Conservation (phyloP, 768 basidiomycete genomes). For the Tremella yokohamensis region DNA sequence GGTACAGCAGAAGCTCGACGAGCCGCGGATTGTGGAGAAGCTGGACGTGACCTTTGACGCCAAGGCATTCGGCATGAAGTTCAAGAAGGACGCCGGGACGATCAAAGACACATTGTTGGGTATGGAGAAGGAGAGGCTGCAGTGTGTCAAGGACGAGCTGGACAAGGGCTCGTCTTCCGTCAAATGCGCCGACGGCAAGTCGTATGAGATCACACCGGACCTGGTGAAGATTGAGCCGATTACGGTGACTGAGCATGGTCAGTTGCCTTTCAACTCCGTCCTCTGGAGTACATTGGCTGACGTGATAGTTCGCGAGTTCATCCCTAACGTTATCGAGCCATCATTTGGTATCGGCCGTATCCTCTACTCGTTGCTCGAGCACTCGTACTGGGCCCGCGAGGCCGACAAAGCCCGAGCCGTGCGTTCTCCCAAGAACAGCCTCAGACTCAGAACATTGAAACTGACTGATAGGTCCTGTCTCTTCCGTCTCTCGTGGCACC, state of each 20-base stretch:
- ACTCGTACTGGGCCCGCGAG: constrained; percentile 91
- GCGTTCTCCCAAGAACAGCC: constrained; percentile 49
- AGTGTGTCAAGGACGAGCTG: constrained; percentile 67
- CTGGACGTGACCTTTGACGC: constrained; percentile 77
- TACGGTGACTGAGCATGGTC: constrained; percentile 79
- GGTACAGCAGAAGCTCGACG: constrained; percentile 78
- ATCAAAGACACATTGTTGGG: constrained; percentile 59
- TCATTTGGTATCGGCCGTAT: constrained; percentile 98
- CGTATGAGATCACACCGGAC: constrained; percentile 69
- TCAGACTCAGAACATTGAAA: not conserved
- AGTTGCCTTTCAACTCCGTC: constrained; percentile 20
- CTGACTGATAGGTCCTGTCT: constrained; percentile 68
- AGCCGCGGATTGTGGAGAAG: constrained; percentile 77
- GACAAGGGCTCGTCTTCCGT: constrained; percentile 63
- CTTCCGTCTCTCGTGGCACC: constrained; percentile 86
- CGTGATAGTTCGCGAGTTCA: constrained; percentile 79
- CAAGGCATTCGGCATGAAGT: constrained; percentile 81
- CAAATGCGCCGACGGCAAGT: constrained; percentile 60
- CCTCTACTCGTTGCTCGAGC: constrained; percentile 87
- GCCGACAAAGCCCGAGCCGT: constrained; percentile 86
- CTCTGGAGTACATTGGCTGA: constrained; percentile 7
- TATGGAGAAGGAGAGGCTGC: constrained; percentile 65
- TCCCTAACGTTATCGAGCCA: constrained; percentile 96
- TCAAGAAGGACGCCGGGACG: constrained; percentile 70
- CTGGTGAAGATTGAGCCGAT: constrained; percentile 73